Conservation (phyloP, 805 yeast species). For the Huiozyma naganishii region DNA sequence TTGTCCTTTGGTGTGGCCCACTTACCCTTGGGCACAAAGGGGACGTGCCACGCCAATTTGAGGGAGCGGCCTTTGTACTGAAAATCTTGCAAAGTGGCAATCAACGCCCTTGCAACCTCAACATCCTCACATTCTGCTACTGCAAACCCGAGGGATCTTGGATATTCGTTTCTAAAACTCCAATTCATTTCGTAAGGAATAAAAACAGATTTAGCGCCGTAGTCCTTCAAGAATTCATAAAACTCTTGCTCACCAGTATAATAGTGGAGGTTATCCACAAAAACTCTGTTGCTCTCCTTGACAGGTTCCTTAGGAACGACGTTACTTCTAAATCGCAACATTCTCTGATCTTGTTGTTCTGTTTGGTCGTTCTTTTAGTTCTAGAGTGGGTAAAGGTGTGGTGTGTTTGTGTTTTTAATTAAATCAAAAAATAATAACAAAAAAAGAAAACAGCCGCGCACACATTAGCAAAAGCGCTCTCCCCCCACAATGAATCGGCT, state of each 20-base stretch:
- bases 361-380: too few relatives aligned
- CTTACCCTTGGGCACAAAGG: constrained; percentile 26
- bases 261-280: constrained; percentile 44
- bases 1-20: neutral
- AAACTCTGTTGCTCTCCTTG: constrained; percentile 29
- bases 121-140: constrained; percentile 67
- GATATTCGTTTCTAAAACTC: constrained; percentile 32
- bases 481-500: too few relatives aligned
- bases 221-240: constrained; percentile 33
- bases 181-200: constrained; percentile 46
- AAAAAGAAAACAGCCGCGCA: too few relatives aligned
- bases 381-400: too few relatives aligned
- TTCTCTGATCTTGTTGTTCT: too few relatives aligned
- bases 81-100: constrained; percentile 53
- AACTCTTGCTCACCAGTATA: constrained; percentile 45
- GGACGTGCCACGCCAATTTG: constrained; percentile 33
- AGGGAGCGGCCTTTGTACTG: constrained; percentile 37
- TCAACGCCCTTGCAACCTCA: constrained; percentile 54
- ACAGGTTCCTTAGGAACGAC: neutral
- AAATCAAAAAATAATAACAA: too few relatives aligned
- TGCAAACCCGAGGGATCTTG: constrained; percentile 53
- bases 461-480: too few relatives aligned
- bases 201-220: constrained; percentile 34
- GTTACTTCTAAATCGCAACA: neutral
- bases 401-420: too few relatives aligned